A percentile compares a stretch with the other conserved stretches of the same genome.
phyloP scores from a whole-genome alignment of 1,284 basidiomycete species.

The Cutaneotrichosporon sp. region DNA sequence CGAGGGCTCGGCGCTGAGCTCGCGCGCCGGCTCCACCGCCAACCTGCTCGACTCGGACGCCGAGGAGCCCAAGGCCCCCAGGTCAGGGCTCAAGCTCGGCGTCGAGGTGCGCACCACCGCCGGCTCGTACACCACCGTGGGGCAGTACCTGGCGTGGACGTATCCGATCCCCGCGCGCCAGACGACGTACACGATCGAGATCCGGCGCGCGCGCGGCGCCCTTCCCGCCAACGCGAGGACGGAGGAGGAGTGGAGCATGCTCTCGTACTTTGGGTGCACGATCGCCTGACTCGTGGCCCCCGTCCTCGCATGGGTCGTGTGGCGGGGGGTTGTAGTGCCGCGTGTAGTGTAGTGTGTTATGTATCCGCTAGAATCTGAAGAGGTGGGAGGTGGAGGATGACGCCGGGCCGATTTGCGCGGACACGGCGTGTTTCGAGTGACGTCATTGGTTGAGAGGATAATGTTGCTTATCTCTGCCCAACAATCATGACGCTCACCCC shows the following conservation, averaged over 20 bases:
- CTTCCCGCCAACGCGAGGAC: conserved; percentile 7
- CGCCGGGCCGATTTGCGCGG: not conserved
- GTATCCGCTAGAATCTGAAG: not conserved
- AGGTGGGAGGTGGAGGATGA: not conserved
- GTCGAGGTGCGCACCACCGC: conserved; percentile 61
- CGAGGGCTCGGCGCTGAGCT: not conserved
- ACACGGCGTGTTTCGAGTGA: not conserved
- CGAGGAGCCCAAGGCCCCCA: not conserved
- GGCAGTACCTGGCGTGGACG: conserved; percentile 78
- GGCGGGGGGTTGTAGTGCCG: not conserved
- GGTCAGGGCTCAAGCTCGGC: conserved; percentile 31
- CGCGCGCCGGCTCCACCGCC: not conserved
- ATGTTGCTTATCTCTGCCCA: not conserved
- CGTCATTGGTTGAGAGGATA: not conserved
- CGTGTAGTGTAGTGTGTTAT: not conserved
- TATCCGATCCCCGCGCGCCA: conserved; percentile 65
- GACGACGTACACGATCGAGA: conserved; percentile 65
- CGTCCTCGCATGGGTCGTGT: not conserved
- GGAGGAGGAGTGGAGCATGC: conserved; percentile 9
- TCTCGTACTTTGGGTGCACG: conserved; percentile 14
- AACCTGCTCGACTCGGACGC: not conserved
- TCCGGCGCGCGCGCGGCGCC: conserved; percentile 65
- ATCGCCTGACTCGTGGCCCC: not conserved
- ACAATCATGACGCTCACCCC: not conserved
- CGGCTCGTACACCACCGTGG: conserved; percentile 69